phyloP scores from a whole-genome alignment of 164 flowering plant genomes.

The Liriodendron chinense region DNA sequence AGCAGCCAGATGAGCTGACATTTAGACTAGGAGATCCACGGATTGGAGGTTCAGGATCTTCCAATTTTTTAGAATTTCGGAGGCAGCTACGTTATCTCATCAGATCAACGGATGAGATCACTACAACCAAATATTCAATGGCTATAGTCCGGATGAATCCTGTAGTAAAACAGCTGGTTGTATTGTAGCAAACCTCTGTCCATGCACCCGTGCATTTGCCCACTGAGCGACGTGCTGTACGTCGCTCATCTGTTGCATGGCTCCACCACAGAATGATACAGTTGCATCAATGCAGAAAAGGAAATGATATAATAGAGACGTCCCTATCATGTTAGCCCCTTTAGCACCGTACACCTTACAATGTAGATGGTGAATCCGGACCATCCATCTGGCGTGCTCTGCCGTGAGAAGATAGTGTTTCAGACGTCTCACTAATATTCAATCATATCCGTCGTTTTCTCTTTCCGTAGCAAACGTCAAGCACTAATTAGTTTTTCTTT shows the following conservation, averaged over 20 bases:
- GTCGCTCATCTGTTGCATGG: not conserved
- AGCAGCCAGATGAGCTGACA: too few species aligned
- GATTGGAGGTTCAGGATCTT: not conserved
- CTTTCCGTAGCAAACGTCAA: too few species aligned
- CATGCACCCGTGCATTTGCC: not conserved
- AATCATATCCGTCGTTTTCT: too few species aligned
- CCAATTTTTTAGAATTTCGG: not conserved
- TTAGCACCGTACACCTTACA: not conserved
- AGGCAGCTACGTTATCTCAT: not conserved
- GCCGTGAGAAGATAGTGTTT: too few species aligned
- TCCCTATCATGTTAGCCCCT: not conserved
- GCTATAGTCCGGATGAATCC: not conserved
- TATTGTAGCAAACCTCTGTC: not conserved
- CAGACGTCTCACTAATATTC: too few species aligned
- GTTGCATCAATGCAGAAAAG: not conserved
- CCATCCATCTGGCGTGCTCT: not conserved
- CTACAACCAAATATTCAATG: not conserved
- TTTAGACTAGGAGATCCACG: too few species aligned
- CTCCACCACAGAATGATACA: not conserved
- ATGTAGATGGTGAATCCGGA: not conserved
- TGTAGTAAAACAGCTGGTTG: too few species aligned
- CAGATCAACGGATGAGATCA: not conserved
- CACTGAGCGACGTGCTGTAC: not conserved
- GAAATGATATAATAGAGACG: not conserved
- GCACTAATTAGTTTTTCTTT: too few species aligned